Percentiles rank a stretch among this genome's conserved stretches.
Conservation (phyloP, 2,329 filamentous ascomycete species). For the Westerdykella ornata region DNA sequence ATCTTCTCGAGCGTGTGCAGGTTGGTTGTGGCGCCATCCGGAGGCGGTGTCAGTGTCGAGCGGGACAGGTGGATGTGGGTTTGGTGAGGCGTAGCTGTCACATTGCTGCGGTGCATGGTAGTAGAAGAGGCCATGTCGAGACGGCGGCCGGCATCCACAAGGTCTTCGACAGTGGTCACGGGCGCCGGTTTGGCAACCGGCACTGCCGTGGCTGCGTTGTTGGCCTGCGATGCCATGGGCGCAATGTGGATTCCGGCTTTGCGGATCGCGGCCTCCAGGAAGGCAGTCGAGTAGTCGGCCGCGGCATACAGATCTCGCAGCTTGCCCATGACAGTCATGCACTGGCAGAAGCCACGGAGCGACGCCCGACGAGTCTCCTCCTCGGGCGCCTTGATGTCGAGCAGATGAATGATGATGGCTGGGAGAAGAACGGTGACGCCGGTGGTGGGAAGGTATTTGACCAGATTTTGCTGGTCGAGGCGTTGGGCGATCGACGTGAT, state of each 20-base stretch:
- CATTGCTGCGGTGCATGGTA: constrained; percentile 5
- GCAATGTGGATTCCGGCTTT: constrained; percentile 74
- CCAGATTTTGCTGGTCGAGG: constrained; percentile 64
- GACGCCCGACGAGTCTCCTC: constrained; percentile 65
- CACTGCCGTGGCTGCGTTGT: constrained; percentile 8
- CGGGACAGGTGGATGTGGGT: constrained; percentile 9
- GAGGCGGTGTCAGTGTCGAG: constrained; percentile 38
- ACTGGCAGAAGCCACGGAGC: constrained; percentile 76
- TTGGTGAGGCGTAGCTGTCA: constrained; percentile 9
- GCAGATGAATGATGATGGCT: constrained; percentile 86
- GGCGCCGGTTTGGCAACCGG: constrained; percentile 17
- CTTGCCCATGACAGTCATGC: constrained; percentile 85
- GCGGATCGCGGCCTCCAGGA: constrained; percentile 83
- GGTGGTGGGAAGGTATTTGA: constrained; percentile 76
- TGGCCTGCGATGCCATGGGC: constrained; percentile 26
- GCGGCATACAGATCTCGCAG: constrained; percentile 85
- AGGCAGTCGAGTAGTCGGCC: constrained; percentile 92
- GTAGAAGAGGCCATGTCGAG: constrained; percentile 29
- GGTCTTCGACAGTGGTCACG: constrained; percentile 41
- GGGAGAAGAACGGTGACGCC: constrained; percentile 87
- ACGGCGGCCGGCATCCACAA: constrained; percentile 42
- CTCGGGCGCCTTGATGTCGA: constrained; percentile 82
- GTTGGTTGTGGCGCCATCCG: constrained; percentile 32
- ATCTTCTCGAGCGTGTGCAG: constrained; percentile 30
- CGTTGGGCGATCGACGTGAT: constrained; percentile 80